phyloP scores from a whole-genome alignment of 805 yeast species.

The Millerozyma acaciae region DNA sequence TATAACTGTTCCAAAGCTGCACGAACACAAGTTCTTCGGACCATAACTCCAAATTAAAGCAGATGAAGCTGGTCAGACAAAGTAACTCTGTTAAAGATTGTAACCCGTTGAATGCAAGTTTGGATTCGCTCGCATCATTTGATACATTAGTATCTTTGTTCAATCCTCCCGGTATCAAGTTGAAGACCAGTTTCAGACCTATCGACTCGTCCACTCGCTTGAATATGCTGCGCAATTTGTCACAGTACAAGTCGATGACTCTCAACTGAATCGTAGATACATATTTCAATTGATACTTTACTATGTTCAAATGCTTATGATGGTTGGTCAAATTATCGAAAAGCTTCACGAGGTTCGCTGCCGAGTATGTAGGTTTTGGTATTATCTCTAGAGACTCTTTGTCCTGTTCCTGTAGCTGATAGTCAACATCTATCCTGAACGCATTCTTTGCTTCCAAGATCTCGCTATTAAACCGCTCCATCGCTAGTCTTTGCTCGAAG shows the following conservation, averaged over 20 bases:
- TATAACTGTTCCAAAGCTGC: constrained; percentile 36
- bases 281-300: constrained; percentile 52
- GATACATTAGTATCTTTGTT: constrained; percentile 28
- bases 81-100: constrained; percentile 28
- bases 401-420: constrained; percentile 18
- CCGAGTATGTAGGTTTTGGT: constrained; percentile 56
- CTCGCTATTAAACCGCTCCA: constrained; percentile 45
- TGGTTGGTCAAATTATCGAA: constrained; percentile 54
- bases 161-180: constrained; percentile 32
- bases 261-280: constrained; percentile 56
- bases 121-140: constrained; percentile 15
- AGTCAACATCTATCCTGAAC: constrained; percentile 57
- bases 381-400: constrained; percentile 4
- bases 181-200: constrained; percentile 27
- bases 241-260: constrained; percentile 50
- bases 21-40: constrained; percentile 35
- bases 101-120: constrained; percentile 23
- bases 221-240: constrained; percentile 37
- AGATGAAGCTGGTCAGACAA: constrained; percentile 31
- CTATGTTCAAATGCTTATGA: constrained; percentile 47
- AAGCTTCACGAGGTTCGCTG: constrained; percentile 53
- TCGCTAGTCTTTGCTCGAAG: constrained; percentile 51
- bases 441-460: constrained; percentile 47
- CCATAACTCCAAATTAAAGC: constrained; percentile 32
- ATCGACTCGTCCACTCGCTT: constrained; percentile 39